Base-by-base conservation (phyloP, 768 basidiomycete genomes). In the Boletus tylopilopsis region DNA sequence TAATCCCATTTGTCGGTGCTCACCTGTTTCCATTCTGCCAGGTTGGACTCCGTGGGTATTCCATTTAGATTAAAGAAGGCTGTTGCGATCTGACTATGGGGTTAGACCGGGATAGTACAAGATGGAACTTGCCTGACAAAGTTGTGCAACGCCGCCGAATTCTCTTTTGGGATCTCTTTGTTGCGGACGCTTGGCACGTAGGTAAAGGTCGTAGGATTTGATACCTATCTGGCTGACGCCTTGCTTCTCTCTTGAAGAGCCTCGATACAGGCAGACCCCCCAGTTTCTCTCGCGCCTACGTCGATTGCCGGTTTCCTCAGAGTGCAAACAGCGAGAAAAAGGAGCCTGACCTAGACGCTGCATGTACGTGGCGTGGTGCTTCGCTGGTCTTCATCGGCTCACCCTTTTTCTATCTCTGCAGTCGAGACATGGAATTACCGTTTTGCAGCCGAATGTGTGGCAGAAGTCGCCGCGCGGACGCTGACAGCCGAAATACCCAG, bases 121-220 rank as follows among this genome's bases (percentile, higher is more conserved):
- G 79, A 47, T 87, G 85, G 85, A 77, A 73, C 2, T 66, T 89
- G n/a, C 71, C 78, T 6, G 68, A 76, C 2, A 80, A 80, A 60
- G 76, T 81, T 56, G 81, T 88, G 0, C 76, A 85, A 53, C 70
- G 85, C 24, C 76, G 87, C 9, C 77, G 86, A 4, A 70, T 82
- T 27, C 68, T 87, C 10, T 89, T 90, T 68, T 90, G 87, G 87
- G 85, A 89, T 60, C 71, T 88, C 10, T 89, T 87, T 55, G 73
- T 84, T 18, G 80, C 82, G 0, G 87, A 90, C 56, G 71, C 77
- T 4, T 89, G 83, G 82, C 73, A 78, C 69, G 85, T 85, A 54
- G 30, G 75, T 42, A 36, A 29, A 41, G 16, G n/a, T 43, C 38
- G 6, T 33, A 22, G 25, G 5, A 32, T 22, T 42, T 44, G 41